Percentiles rank a stretch among this genome's conserved stretches.
Evolutionary conservation across 768 basidiomycete species (phyloP).

Genomic region (Lentinula sp.): DNA sequence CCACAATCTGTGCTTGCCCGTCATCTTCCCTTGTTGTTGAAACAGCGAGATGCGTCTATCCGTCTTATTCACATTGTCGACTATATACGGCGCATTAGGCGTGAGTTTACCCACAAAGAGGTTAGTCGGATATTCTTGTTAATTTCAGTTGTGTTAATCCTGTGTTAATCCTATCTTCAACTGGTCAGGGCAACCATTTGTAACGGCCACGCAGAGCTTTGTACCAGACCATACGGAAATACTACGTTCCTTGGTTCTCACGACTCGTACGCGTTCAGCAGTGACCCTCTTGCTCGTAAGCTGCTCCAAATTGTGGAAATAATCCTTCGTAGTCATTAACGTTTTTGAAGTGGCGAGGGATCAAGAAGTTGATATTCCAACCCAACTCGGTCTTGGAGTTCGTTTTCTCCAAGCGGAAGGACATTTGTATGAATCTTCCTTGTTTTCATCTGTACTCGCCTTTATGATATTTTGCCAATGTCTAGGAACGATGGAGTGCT

Average conservation of each 20-base stretch:
- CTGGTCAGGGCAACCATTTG: slow-evolving; percentile 42
- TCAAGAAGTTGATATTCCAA: slow-evolving; percentile 44
- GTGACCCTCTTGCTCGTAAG: slow-evolving; percentile 39
- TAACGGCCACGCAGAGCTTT: slow-evolving; percentile 63
- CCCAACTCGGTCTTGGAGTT: slow-evolving; percentile 46
- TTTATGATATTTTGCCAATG: not conserved
- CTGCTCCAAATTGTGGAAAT: not conserved
- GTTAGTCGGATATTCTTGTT: not conserved
- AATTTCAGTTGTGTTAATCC: not conserved
- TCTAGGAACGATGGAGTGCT: slow-evolving; percentile 34
- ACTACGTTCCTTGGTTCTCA: slow-evolving; percentile 47
- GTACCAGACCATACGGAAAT: slow-evolving; percentile 48
- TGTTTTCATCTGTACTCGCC: not conserved
- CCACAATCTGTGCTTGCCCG: not conserved
- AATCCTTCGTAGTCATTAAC: not conserved
- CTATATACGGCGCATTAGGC: not conserved
- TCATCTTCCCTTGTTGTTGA: not conserved
- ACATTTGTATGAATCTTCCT: slow-evolving; percentile 28
- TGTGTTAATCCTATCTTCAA: not conserved
- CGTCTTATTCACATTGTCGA: not conserved
- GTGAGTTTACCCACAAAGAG: not conserved
- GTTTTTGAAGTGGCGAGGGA: slow-evolving; percentile 28
- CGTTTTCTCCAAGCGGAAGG: slow-evolving; percentile 57
- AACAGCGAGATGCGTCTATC: not conserved
- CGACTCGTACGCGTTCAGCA: slow-evolving; percentile 49